These are phyloP conservation scores for Paramecium biaurelia DNA, from an alignment of 73 alveolate species.

Conservation along the genomic window DNA sequence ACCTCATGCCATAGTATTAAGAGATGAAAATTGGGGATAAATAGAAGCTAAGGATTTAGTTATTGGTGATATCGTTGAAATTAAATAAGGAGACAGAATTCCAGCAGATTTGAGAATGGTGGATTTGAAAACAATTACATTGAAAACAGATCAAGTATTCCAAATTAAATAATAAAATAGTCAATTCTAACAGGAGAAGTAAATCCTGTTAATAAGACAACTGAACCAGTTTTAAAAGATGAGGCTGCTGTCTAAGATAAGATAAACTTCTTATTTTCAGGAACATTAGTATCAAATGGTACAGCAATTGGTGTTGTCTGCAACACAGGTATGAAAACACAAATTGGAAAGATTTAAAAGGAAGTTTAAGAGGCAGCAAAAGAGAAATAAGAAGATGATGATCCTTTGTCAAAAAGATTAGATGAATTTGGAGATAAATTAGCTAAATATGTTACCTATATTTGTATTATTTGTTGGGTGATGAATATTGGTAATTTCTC, in stretches of 20 bases:
- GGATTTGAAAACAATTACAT: conserved; percentile 57
- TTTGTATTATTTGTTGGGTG: conserved; percentile 59
- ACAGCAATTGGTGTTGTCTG: conserved; percentile 85
- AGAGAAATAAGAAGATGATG: conserved; percentile 82
- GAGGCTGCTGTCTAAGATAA: conserved; percentile 51
- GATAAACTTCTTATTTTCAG: conserved; percentile 75
- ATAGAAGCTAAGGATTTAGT: conserved; percentile 86
- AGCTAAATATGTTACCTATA: conserved; percentile 78
- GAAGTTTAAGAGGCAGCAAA: conserved; percentile 90
- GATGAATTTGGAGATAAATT: conserved; percentile 90
- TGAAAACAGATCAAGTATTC: conserved; percentile 51
- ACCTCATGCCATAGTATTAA: conserved; percentile 73
- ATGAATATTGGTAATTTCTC: conserved; percentile 62
- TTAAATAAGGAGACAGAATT: conserved; percentile 84
- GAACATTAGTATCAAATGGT: conserved; percentile 89
- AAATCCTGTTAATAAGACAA: conserved; percentile 32
- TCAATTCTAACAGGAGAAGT: conserved; percentile 46
- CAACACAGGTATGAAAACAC: conserved; percentile 93
- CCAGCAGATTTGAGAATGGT: conserved; percentile 94
- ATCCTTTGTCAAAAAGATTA: conserved; percentile 95
- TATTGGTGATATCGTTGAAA: conserved; percentile 93
- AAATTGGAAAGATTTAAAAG: conserved; percentile 90
- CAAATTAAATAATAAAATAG: background rate
- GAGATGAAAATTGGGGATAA: conserved; percentile 82
- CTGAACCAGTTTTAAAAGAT: conserved; percentile 37